phyloP scores from a whole-genome alignment of 2,329 filamentous ascomycete genomes.

The Remersonia thermophila region DNA sequence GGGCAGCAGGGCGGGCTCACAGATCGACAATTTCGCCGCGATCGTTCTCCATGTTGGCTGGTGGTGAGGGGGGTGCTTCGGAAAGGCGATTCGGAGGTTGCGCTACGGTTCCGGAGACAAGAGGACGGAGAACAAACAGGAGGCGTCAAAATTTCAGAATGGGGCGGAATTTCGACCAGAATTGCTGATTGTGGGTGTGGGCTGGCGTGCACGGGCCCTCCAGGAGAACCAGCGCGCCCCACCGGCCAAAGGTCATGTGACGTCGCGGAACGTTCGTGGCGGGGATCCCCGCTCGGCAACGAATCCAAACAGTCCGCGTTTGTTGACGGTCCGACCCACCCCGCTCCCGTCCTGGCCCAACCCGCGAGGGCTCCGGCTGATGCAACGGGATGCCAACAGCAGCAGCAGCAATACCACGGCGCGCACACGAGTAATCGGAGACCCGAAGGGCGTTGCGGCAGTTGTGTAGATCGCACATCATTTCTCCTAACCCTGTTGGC shows the following conservation, averaged over 20 bases:
- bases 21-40: slow-evolving; percentile 94
- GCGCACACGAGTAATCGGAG: too few relatives aligned
- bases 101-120: slow-evolving; percentile 18
- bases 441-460: too few relatives aligned
- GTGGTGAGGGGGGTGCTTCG: slow-evolving; percentile 25
- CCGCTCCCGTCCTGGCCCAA: too few relatives aligned
- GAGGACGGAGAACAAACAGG: slow-evolving; percentile 6
- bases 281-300: not conserved
- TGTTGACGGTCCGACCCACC: too few relatives aligned
- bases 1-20: slow-evolving; percentile 40
- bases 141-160: slow-evolving; percentile 16
- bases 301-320: not conserved
- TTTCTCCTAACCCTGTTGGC: too few relatives aligned
- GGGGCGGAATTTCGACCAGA: slow-evolving; percentile 16
- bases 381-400: too few relatives aligned
- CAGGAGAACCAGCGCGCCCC: not conserved
- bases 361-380: too few relatives aligned
- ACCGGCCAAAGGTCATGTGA: slow-evolving; percentile 20
- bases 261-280: slow-evolving; percentile 14
- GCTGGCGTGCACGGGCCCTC: slow-evolving; percentile 13
- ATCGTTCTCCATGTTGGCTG: slow-evolving; percentile 96
- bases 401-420: too few relatives aligned
- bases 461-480: too few relatives aligned
- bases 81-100: slow-evolving; percentile 20
- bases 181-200: slow-evolving; percentile 18